Base-by-base conservation (phyloP, 257 asterid species). In the Fraxinus americana region DNA sequence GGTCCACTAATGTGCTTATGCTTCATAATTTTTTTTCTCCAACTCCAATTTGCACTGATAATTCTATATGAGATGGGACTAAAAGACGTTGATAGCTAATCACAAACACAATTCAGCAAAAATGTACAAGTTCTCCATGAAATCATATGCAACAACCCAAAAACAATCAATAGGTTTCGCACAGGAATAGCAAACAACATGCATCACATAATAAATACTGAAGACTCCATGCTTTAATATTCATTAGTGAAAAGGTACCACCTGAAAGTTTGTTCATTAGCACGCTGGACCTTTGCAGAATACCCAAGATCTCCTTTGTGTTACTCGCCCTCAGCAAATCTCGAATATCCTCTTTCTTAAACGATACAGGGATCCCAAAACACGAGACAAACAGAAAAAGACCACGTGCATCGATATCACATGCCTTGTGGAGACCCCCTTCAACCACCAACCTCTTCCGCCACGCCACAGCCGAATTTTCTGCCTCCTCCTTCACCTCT, bases 381-480 rank as follows among this genome's bases (percentile, higher is more conserved):
- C 98, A 90, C 34, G 89, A 90, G 68, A 94, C 78, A 65, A 92
- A 87, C 85, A 92, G 67, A 69, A 94, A 77, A 85, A 94, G 85
- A 34, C 99, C 99, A 8, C 97, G 88, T 0, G 97, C 96, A 83
- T 94, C 99, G 27, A 84, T 86, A 86, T 85, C 77, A 71, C 75
- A 54, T 67, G 97, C 91, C 78, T 73, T 83, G 21, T 78, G 75
- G 74, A 92, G 34, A 45, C 98, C 97, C 72, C 97, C 94, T 88
- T 92, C 98, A 54, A 29, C 36, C 59, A 90, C 25, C 87, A 94
- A 67, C 75, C 98, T 88, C 86, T 87, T 94, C 84, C 87, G 87
- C 97, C 99, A 94, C 29, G 86, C 83, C 73, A 88, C 35, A 14
- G 97, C 96, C 0, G 92, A 90, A 7, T 59, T 67, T 67, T 82